Percentiles rank a stretch among this genome's conserved stretches.
phyloP scores from a whole-genome alignment of 768 basidiomycete species.

The Hygrocybe coccinea region DNA sequence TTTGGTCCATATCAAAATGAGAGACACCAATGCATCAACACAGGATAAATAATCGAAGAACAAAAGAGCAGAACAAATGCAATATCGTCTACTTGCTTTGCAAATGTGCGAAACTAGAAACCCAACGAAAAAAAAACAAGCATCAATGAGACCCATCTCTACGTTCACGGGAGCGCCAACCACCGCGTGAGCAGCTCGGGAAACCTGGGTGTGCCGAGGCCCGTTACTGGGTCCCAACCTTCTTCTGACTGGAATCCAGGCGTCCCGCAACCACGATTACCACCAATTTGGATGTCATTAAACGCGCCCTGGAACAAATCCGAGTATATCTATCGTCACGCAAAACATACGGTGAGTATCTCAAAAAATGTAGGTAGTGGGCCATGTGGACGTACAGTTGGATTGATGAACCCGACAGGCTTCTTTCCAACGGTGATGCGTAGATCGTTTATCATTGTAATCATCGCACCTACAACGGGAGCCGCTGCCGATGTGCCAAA shows the following conservation, averaged over 20 bases:
- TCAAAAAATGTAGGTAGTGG: too few relatives aligned
- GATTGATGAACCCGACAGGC: slow-evolving; percentile 23
- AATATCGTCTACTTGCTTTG: too few relatives aligned
- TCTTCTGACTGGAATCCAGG: slow-evolving; percentile 22
- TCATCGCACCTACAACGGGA: slow-evolving; percentile 33
- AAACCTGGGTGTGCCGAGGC: slow-evolving; percentile 44
- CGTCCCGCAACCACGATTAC: slow-evolving; percentile 44
- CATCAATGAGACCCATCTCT: too few relatives aligned
- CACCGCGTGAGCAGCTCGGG: slow-evolving; percentile 36
- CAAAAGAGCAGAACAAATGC: too few relatives aligned
- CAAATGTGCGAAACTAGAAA: too few relatives aligned
- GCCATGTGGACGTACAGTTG: background rate
- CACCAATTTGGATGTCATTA: slow-evolving; percentile 40
- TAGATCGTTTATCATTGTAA: slow-evolving; percentile 38
- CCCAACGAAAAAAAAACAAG: too few relatives aligned
- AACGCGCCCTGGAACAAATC: slow-evolving; percentile 32
- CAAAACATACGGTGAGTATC: too few relatives aligned
- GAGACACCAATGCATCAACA: too few relatives aligned
- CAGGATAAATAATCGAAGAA: too few relatives aligned
- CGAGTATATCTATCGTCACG: slow-evolving; percentile 24
- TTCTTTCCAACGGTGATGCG: slow-evolving; percentile 33
- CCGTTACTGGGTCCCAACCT: slow-evolving; percentile 45
- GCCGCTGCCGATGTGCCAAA: slow-evolving; percentile 33
- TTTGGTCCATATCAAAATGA: too few relatives aligned
- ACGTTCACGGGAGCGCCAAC: slow-evolving; percentile 30